phyloP scores from a whole-genome alignment of 2,329 filamentous ascomycete species.

The Penicillium sp. region DNA sequence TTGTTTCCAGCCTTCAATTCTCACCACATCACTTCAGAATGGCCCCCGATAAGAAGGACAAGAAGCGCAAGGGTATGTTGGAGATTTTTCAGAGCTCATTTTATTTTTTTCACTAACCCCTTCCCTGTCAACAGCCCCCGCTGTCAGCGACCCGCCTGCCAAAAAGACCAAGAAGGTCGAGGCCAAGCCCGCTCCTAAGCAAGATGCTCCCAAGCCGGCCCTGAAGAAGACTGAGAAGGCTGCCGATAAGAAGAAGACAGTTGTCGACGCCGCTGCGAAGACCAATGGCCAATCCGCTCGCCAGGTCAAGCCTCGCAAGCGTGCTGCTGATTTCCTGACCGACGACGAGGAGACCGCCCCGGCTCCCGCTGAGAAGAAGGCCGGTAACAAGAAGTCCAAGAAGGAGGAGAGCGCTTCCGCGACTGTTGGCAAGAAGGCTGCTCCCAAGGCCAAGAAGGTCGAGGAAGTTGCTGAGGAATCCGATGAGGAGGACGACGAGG shows the following conservation, averaged over 20 bases:
- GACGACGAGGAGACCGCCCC: slow-evolving; percentile 42
- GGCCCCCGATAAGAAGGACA: slow-evolving; percentile 58
- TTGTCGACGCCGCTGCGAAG: slow-evolving; percentile 34
- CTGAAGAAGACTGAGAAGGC: slow-evolving; percentile 38
- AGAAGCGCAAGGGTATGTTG: slow-evolving; percentile 51
- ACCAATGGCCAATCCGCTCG: slow-evolving; percentile 38
- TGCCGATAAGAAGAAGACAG: slow-evolving; percentile 25
- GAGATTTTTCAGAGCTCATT: slow-evolving; percentile 9
- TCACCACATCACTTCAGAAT: slow-evolving; percentile 41
- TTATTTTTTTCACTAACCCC: slow-evolving; percentile 1
- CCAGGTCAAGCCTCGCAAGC: slow-evolving; percentile 51
- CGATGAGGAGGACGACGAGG: slow-evolving; percentile 37
- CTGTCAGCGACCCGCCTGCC: slow-evolving; percentile 53
- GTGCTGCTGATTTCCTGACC: slow-evolving; percentile 53
- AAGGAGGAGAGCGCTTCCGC: slow-evolving; percentile 38
- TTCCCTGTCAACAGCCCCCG: slow-evolving; percentile 37
- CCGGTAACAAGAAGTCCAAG: slow-evolving; percentile 52
- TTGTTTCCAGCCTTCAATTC: slow-evolving; percentile 35
- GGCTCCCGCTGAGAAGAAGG: slow-evolving; percentile 42
- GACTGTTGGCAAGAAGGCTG: slow-evolving; percentile 28
- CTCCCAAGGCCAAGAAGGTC: slow-evolving; percentile 53
- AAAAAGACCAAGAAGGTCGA: slow-evolving; percentile 64
- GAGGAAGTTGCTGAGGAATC: slow-evolving; percentile 42
- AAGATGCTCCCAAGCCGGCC: slow-evolving; percentile 34
- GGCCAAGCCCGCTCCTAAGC: slow-evolving; percentile 34